phyloP scores from a whole-genome alignment of 768 basidiomycete genomes.

The Hypholoma fasciculare region DNA sequence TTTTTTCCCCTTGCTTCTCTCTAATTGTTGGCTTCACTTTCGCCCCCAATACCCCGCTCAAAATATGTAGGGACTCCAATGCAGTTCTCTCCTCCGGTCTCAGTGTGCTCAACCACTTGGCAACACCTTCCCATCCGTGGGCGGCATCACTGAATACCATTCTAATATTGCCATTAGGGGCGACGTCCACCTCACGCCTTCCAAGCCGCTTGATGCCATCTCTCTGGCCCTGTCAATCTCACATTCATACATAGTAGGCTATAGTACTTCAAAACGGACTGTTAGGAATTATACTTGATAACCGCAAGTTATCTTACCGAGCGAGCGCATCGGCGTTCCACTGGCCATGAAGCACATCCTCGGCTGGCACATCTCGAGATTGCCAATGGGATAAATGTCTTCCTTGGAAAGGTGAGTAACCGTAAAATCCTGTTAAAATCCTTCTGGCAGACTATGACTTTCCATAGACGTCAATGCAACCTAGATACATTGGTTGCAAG shows the following conservation, averaged over 20 bases:
- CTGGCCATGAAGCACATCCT: neutral
- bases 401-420: neutral
- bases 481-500: neutral
- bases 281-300: neutral
- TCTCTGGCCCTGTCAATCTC: slow-evolving; percentile 4
- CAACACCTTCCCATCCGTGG: neutral
- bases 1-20: too few relatives aligned
- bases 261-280: neutral
- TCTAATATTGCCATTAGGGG: slow-evolving; percentile 16
- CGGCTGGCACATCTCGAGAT: neutral
- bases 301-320: neutral
- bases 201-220: slow-evolving; percentile 17
- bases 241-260: slow-evolving; percentile 1
- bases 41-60: too few relatives aligned
- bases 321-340: neutral
- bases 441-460: too few relatives aligned
- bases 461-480: neutral
- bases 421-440: too few relatives aligned
- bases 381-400: neutral
- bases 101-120: neutral
- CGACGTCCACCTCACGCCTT: slow-evolving; percentile 14
- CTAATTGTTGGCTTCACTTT: too few relatives aligned
- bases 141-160: slow-evolving; percentile 1
- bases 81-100: neutral
- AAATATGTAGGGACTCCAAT: too few relatives aligned